Evolutionary conservation across 805 yeast species (phyloP).

Genomic region (Isabelozyma gotoi): DNA sequence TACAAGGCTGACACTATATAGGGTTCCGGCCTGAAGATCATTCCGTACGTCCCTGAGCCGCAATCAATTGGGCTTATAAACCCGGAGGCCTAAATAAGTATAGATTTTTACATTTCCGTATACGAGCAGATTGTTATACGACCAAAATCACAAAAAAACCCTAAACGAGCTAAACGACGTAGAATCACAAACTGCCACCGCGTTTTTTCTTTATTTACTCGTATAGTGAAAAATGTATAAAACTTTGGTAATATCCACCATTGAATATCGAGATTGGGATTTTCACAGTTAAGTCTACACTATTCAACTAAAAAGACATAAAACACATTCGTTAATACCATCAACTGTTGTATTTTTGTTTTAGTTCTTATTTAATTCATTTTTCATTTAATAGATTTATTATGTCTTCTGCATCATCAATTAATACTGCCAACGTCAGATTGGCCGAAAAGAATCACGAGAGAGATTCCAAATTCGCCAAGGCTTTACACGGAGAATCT

Average conservation of each 20-base stretch:
- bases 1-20: too few relatives aligned
- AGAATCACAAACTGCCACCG: background rate
- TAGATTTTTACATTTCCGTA: background rate
- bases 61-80: too few relatives aligned
- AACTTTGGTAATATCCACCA: too few relatives aligned
- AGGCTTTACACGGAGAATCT: constrained; percentile 81
- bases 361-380: background rate
- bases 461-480: constrained; percentile 71
- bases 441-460: constrained; percentile 52
- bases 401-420: constrained; percentile 1
- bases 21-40: too few relatives aligned
- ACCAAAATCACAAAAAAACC: background rate
- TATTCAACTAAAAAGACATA: background rate
- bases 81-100: too few relatives aligned
- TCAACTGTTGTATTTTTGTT: background rate
- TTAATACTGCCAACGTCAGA: constrained; percentile 12
- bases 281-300: too few relatives aligned
- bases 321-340: background rate
- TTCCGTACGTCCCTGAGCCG: too few relatives aligned
- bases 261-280: too few relatives aligned
- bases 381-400: background rate
- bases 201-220: background rate
- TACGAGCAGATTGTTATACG: background rate
- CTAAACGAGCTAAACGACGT: background rate
- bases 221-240: background rate